Evolutionary conservation across 257 asterid genomes (phyloP).

Genomic region (Salvia rosmarinus): DNA sequence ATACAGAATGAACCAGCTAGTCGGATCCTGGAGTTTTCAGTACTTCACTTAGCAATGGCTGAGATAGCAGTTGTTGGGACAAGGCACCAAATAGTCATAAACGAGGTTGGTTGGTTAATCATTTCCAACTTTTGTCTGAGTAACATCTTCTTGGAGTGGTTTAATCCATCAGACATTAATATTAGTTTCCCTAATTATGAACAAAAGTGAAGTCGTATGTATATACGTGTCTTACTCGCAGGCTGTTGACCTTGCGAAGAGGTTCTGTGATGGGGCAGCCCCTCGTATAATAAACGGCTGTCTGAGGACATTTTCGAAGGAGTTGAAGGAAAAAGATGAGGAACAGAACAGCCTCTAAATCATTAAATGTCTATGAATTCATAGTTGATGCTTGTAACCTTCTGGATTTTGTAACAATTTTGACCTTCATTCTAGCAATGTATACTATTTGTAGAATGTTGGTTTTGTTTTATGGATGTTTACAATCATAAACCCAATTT

Average conservation of each 20-base stretch:
- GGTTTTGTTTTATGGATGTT: not conserved
- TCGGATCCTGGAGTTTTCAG: constrained; percentile 83
- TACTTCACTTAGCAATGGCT: constrained; percentile 93
- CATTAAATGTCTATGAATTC: too few relatives aligned
- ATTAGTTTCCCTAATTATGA: not conserved
- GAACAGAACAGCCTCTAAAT: constrained; percentile 31
- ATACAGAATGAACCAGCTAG: constrained; percentile 78
- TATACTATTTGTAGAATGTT: not conserved
- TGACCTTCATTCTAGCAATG: constrained; percentile 4
- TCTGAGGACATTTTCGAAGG: constrained; percentile 67
- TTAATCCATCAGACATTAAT: not conserved
- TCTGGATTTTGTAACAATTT: constrained; percentile 11
- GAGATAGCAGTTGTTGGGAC: constrained; percentile 87
- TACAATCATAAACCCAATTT: too few relatives aligned
- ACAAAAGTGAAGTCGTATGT: too few relatives aligned
- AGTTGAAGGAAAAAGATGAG: constrained; percentile 38
- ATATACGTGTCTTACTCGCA: constrained; percentile 30
- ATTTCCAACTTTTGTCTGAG: too few relatives aligned
- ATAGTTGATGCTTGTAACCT: not conserved
- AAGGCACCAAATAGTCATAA: constrained; percentile 87
- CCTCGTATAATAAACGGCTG: constrained; percentile 93
- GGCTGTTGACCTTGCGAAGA: constrained; percentile 98
- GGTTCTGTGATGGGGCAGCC: constrained; percentile 96
- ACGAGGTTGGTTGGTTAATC: constrained; percentile 61
- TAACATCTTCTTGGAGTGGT: not conserved